Base-by-base conservation (phyloP, 257 asterid genomes). In the Jacaranda copaia region DNA sequence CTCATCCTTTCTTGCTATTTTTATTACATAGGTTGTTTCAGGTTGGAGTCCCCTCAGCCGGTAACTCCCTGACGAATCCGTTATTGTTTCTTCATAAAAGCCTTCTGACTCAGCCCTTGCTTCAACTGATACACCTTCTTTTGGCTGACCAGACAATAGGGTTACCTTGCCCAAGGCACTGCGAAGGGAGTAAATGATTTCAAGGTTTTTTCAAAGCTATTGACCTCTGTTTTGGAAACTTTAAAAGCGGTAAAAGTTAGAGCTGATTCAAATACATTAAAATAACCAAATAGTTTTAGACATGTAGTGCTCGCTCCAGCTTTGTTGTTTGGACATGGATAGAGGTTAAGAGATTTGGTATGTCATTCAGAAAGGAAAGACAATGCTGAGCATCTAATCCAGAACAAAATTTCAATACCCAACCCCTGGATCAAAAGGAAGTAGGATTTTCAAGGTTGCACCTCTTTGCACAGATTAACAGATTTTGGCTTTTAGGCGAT, bases 41-140 rank as follows among this genome's bases (percentile, higher is more conserved):
- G 98, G 98, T 70, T 86, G 89, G 81, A 94, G 99, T 75, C 99
- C 99, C 85, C 99, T 91, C 77, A 94, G 86, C 59, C 99, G 93
- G 72, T 87, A 94, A 75, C 87, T 86, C 77, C 98, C 99, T 10
- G 90, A 87, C 65, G 91, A 82, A 84, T 94, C 98, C 62, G 99
- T 89, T 51, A 88, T 75, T 11, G 99, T 89, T 86, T 92, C 97
- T 85, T 94, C 99, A 81, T 91, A 94, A 85, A 87, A 91, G 78
- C 97, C 97, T 88, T 87, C 79, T 13, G 95, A 85, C 85, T 92
- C 96, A 3, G 99, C 91, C 75, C 97, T 90, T 46, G 99, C 99
- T 87, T 92, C 99, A 65, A 94, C 85, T 19, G 95, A 79, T 72
- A 94, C 88, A 73, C 96, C 97, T 83, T 89, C 97, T 87, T 86